A percentile compares a stretch with the other conserved stretches of the same genome.
Conservation (phyloP, 192 early-diverging fungal species). For the Linnemannia hyalina region DNA sequence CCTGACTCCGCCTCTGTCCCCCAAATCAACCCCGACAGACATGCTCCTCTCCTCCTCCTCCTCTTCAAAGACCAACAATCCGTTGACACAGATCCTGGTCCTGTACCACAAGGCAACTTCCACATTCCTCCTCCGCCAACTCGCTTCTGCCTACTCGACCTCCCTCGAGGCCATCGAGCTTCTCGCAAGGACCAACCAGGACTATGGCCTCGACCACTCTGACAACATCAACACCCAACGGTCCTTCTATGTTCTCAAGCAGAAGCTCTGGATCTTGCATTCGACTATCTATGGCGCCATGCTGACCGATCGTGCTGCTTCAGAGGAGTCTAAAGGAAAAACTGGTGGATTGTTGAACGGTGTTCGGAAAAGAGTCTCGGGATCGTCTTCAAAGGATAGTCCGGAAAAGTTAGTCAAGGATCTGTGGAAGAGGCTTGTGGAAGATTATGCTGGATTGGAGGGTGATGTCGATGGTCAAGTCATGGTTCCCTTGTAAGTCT, state of each 20-base stretch:
- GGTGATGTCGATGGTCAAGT: slow-evolving; percentile 60
- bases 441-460: slow-evolving; percentile 54
- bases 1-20: slow-evolving; percentile 37
- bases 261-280: slow-evolving; percentile 57
- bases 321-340: background rate
- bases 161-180: slow-evolving; percentile 41
- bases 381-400: slow-evolving; percentile 27
- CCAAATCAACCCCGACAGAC: slow-evolving; percentile 28
- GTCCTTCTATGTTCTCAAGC: slow-evolving; percentile 41
- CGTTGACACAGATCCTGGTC: slow-evolving; percentile 29
- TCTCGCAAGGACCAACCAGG: slow-evolving; percentile 33
- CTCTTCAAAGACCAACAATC: slow-evolving; percentile 3
- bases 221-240: slow-evolving; percentile 18
- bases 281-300: slow-evolving; percentile 55
- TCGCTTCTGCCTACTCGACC: slow-evolving; percentile 43
- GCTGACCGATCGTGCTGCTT: slow-evolving; percentile 46
- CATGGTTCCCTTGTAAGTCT: slow-evolving; percentile 56
- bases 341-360: slow-evolving; percentile 5
- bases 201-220: slow-evolving; percentile 29
- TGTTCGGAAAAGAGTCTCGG: slow-evolving; percentile 29
- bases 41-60: slow-evolving; percentile 16
- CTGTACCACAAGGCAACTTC: slow-evolving; percentile 57
- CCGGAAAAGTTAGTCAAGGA: slow-evolving; percentile 47
- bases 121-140: slow-evolving; percentile 51
- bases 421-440: slow-evolving; percentile 48